A percentile compares a stretch with the other conserved stretches of the same genome.
phyloP scores from a whole-genome alignment of 371 early-diverging fungal species.

The Mucor indicus region DNA sequence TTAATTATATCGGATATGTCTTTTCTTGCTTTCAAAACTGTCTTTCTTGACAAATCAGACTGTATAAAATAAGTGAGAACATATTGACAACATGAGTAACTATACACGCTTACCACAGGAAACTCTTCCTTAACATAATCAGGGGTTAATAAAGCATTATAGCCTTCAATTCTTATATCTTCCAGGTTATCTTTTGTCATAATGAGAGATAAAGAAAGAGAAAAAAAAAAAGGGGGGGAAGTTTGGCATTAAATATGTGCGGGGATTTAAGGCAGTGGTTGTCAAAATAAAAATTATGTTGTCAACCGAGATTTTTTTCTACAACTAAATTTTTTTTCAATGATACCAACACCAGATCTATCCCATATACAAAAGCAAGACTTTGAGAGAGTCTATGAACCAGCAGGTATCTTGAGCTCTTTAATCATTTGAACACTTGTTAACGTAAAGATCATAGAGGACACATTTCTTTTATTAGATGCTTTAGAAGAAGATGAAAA shows the following conservation, averaged over 20 bases:
- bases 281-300: neutral
- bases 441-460: conserved; percentile 67
- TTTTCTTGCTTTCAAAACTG: conserved; percentile 50
- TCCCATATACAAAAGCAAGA: conserved; percentile 66
- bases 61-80: conserved; percentile 2
- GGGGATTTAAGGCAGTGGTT: neutral
- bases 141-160: conserved; percentile 40
- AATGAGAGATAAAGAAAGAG: conserved; percentile 1
- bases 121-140: conserved; percentile 48
- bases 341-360: conserved; percentile 77
- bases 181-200: conserved; percentile 11
- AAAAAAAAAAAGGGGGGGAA: conserved; percentile 3
- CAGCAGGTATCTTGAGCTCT: conserved; percentile 62
- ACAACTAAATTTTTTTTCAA: conserved; percentile 1
- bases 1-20: conserved; percentile 66
- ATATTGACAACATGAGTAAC: too few relatives aligned
- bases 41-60: conserved; percentile 26
- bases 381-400: conserved; percentile 80
- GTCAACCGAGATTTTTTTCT: neutral
- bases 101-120: conserved; percentile 41
- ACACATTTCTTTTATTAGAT: conserved; percentile 90
- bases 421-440: neutral
- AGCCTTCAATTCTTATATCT: conserved; percentile 37
- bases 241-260: neutral
- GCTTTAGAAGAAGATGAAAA: conserved; percentile 79